Percentiles rank a stretch among this genome's conserved stretches.
Conservation (phyloP, 306 rosid genomes). For the Morella rubra region DNA sequence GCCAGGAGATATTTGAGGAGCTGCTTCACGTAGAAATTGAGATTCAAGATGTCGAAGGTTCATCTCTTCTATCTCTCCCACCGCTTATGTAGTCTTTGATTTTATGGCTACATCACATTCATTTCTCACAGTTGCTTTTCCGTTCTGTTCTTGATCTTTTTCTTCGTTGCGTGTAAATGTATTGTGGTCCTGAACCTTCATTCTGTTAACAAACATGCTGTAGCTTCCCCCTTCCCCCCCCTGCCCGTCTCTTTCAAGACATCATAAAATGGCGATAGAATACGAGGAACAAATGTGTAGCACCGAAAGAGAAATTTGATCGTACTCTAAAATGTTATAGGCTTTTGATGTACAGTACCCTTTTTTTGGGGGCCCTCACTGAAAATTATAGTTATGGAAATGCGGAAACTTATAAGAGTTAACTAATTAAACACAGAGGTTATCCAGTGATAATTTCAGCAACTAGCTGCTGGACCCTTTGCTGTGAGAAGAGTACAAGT, state of each 20-base stretch:
- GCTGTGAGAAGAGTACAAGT: not conserved
- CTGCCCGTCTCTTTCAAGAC: too few species aligned
- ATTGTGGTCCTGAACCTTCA: not conserved
- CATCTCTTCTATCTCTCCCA: not conserved
- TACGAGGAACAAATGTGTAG: not conserved
- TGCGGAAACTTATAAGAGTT: not conserved
- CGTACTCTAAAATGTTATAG: too few species aligned
- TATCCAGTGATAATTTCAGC: not conserved
- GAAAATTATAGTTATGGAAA: too few species aligned
- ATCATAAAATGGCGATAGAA: not conserved
- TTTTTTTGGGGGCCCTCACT: too few species aligned
- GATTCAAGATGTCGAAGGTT: conserved; percentile 81
- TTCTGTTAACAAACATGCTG: not conserved
- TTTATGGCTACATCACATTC: too few species aligned
- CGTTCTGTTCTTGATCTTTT: not conserved
- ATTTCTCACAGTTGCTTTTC: not conserved
- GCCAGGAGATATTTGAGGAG: conserved; percentile 58
- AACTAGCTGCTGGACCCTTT: not conserved
- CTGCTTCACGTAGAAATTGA: conserved; percentile 64
- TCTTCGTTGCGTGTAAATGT: not conserved
- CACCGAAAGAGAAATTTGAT: not conserved
- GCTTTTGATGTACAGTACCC: not conserved
- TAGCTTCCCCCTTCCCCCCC: not conserved
- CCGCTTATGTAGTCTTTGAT: not conserved
- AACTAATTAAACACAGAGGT: not conserved